phyloP scores from a whole-genome alignment of 192 early-diverging fungal species.

The Coemansia sp. region DNA sequence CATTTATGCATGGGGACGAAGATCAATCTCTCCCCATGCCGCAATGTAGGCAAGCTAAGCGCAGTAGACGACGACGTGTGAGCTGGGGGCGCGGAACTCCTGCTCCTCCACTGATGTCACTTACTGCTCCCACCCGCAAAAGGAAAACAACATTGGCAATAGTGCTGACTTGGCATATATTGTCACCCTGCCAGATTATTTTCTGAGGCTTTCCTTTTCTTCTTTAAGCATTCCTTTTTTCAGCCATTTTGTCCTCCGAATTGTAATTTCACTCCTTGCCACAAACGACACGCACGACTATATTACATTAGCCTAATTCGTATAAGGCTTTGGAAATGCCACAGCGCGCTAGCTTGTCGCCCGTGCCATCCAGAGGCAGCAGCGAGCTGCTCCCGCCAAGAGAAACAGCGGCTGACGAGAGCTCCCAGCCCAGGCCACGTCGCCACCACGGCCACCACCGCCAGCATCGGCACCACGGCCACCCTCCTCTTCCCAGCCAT shows the following conservation, averaged over 20 bases:
- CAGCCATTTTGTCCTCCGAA: background rate
- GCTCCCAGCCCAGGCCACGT: background rate
- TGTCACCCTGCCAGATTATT: background rate
- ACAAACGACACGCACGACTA: background rate
- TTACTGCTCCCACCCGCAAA: background rate
- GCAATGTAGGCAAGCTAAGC: background rate
- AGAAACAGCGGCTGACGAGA: background rate
- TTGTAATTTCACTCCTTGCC: background rate
- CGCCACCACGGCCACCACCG: constrained; percentile 17
- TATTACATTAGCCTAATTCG: background rate
- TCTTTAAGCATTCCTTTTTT: background rate
- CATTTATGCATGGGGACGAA: background rate
- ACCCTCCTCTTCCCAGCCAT: constrained; percentile 8
- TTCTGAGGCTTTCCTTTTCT: background rate
- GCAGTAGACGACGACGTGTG: background rate
- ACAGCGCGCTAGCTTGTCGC: constrained; percentile 7
- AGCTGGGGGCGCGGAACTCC: background rate
- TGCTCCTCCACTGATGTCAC: background rate
- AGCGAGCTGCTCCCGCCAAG: background rate
- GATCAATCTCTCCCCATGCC: background rate
- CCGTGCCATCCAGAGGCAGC: constrained; percentile 4
- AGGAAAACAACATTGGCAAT: background rate
- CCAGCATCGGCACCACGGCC: constrained; percentile 9
- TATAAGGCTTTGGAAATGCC: background rate
- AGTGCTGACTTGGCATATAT: background rate